A percentile compares a stretch with the other conserved stretches of the same genome.
Conservation (phyloP, 305 asterid genomes). For the Petunia hybrid region DNA sequence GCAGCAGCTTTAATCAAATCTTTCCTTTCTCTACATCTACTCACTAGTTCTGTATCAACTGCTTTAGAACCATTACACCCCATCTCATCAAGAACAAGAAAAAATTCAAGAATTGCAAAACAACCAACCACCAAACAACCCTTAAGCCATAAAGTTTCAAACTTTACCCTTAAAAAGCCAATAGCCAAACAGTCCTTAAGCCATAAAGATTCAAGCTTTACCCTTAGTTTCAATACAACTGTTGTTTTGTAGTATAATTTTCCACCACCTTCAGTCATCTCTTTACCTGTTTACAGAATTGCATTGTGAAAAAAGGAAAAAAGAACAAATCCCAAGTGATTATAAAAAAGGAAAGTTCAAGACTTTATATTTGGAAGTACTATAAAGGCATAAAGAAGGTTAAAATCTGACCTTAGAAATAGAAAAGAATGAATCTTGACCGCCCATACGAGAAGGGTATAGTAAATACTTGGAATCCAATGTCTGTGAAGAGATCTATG, state of each 20-base stretch:
- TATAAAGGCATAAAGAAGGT: not conserved
- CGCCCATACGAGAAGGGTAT: constrained; percentile 29
- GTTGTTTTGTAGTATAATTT: not conserved
- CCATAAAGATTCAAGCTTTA: constrained; percentile 16
- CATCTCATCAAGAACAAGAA: constrained; percentile 43
- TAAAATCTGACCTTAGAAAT: constrained; percentile 29
- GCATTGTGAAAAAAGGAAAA: constrained; percentile 44
- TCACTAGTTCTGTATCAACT: constrained; percentile 74
- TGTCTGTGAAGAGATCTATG: not conserved
- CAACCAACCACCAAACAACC: not conserved
- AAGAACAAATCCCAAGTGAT: not conserved
- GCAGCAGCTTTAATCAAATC: constrained; percentile 86
- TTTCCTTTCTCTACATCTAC: constrained; percentile 81
- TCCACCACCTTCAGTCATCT: constrained; percentile 30
- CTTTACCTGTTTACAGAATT: constrained; percentile 41
- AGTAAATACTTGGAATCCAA: not conserved
- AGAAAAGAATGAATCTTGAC: constrained; percentile 35
- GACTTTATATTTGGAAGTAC: constrained; percentile 1
- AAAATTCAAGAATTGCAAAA: not conserved
- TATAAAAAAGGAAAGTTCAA: not conserved
- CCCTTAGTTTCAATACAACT: not conserved
- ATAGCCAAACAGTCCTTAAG: constrained; percentile 17
- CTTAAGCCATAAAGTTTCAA: constrained; percentile 26
- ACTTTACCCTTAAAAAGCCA: not conserved
- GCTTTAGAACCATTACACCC: constrained; percentile 89